These are phyloP conservation scores for Wickerhamiella sergipiensis DNA, from an alignment of 805 yeast species.

Conservation along the genomic window DNA sequence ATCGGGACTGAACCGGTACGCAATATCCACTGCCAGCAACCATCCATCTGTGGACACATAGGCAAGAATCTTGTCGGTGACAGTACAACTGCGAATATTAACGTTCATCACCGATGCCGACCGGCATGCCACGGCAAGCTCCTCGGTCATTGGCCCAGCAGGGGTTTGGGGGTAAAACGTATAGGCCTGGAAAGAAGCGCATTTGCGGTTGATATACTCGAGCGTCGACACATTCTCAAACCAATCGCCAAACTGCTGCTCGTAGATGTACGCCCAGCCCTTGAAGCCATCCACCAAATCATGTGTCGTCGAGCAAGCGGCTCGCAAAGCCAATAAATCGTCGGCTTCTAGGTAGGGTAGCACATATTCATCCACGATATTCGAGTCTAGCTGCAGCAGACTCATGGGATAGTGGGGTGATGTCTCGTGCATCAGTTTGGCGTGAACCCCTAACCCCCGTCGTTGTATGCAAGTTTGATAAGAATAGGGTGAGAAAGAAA, in stretches of 20 bases:
- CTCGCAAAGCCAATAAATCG: background rate
- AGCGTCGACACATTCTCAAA: background rate
- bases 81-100: background rate
- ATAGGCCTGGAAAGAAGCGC: background rate
- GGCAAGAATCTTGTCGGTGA: background rate
- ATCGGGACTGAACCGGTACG: background rate
- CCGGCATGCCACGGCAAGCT: background rate
- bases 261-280: background rate
- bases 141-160: background rate
- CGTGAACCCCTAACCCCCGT: background rate
- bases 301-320: background rate
- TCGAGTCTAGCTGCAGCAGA: background rate
- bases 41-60: background rate
- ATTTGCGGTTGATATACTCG: background rate
- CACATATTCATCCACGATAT: background rate
- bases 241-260: background rate
- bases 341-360: background rate
- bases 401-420: background rate
- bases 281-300: background rate
- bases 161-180: background rate
- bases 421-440: background rate
- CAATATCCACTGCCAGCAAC: background rate
- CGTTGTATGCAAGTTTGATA: background rate
- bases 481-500: too few relatives aligned
- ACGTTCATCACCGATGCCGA: background rate